These are phyloP conservation scores for Stygiomarasmius scandens DNA, from an alignment of 1,284 basidiomycete species.

Conservation along the genomic window DNA sequence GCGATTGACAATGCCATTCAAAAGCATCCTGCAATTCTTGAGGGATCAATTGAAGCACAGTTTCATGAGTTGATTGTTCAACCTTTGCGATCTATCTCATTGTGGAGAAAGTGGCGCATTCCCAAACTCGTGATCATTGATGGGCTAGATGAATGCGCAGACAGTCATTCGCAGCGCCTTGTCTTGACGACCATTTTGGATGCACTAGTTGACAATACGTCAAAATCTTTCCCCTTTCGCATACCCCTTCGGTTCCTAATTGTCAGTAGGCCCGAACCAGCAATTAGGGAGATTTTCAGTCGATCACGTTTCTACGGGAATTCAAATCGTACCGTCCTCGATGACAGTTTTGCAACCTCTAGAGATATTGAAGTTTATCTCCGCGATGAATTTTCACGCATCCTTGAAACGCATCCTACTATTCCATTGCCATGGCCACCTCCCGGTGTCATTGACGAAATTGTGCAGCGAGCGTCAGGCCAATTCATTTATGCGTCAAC, in stretches of 20 bases:
- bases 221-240: not conserved
- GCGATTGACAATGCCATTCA: not conserved
- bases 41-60: not conserved
- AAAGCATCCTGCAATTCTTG: not conserved
- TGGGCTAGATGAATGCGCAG: constrained; percentile 5
- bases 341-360: not conserved
- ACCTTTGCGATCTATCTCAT: not conserved
- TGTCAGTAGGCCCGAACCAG: not conserved
- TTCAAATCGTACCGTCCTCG: not conserved
- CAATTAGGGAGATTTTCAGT: not conserved
- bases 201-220: not conserved
- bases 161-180: not conserved
- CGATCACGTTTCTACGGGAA: not conserved
- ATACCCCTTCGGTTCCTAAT: constrained; percentile 5
- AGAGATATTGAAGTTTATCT: not conserved
- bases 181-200: not conserved
- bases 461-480: not conserved
- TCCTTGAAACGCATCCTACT: not conserved
- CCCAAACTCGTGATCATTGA: constrained; percentile 4
- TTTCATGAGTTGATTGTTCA: constrained; percentile 1
- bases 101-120: not conserved
- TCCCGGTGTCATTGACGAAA: not conserved
- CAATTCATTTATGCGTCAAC: constrained; percentile 18
- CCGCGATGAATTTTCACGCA: not conserved
- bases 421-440: not conserved